These are phyloP conservation scores for Plasmodium gallinaceum DNA, from an alignment of 169 alveolate species.

Conservation along the genomic window DNA sequence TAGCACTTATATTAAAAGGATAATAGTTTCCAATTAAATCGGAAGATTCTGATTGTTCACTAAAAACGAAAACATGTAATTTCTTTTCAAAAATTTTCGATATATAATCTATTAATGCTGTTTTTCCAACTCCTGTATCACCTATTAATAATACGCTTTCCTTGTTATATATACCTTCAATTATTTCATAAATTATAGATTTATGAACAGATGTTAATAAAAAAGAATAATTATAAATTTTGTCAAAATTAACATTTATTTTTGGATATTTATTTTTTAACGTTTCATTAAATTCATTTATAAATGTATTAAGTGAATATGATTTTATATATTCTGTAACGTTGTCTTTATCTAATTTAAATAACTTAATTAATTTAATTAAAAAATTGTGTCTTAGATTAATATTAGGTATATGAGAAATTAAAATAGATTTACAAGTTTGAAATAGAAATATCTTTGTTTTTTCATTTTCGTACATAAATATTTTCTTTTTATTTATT, in stretches of 20 bases:
- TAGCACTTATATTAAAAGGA: conserved; percentile 81
- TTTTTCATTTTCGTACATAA: conserved; percentile 28
- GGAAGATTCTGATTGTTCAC: conserved; percentile 93
- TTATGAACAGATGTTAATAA: conserved; percentile 83
- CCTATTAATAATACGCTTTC: conserved; percentile 98
- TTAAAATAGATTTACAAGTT: conserved; percentile 56
- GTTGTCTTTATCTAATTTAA: conserved; percentile 5
- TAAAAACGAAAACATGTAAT: conserved; percentile 94
- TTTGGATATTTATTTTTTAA: conserved; percentile 5
- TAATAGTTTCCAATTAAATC: conserved; percentile 92
- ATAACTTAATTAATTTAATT: conserved; percentile 8
- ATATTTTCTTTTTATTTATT: conserved; percentile 45
- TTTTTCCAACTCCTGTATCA: conserved; percentile 99
- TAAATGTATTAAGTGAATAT: conserved; percentile 8
- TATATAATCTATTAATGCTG: conserved; percentile 94
- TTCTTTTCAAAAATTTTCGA: conserved; percentile 90
- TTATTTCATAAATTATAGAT: conserved; percentile 89
- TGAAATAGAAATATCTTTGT: conserved; percentile 35
- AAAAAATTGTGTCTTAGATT: conserved; percentile 13
- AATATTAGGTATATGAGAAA: conserved; percentile 51
- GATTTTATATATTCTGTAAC: conserved; percentile 15
- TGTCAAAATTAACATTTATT: conserved; percentile 21
- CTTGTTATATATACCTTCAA: conserved; percentile 86
- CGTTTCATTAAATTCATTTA: conserved; percentile 37
- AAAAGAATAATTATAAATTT: conserved; percentile 41